phyloP scores from a whole-genome alignment of 2,329 filamentous ascomycete genomes.

The Colletotrichum falcatum region DNA sequence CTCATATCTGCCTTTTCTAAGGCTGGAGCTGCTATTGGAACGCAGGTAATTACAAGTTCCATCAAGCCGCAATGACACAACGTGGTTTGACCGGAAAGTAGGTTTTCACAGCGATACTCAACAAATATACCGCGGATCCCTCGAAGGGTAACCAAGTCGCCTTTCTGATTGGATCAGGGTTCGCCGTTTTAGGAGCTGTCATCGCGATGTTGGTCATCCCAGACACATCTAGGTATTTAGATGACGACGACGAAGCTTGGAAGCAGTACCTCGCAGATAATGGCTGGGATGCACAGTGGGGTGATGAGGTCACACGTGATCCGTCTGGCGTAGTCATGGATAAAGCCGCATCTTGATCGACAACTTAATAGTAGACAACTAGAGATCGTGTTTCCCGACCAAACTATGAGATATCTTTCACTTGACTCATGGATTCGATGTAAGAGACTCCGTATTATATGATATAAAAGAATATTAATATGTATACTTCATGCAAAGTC shows the following conservation, averaged over 20 bases:
- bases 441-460: no score
- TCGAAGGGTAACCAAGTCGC: conserved; percentile 60
- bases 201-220: conserved; percentile 60
- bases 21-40: conserved; percentile 62
- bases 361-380: rapidly evolving
- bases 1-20: conserved; percentile 61
- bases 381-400: not conserved
- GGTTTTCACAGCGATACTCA: conserved; percentile 63
- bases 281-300: conserved; percentile 48
- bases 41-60: conserved; percentile 45
- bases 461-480: no score
- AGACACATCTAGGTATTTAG: conserved; percentile 45
- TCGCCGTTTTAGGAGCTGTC: conserved; percentile 59
- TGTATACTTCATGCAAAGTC: no score
- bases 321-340: conserved; percentile 39
- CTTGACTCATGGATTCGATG: no score
- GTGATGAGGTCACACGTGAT: conserved; percentile 46
- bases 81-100: not conserved
- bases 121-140: conserved; percentile 53
- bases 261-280: conserved; percentile 47
- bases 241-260: conserved; percentile 48
- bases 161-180: conserved; percentile 63
- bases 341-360: conserved; percentile 16
- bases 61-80: not conserved
- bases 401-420: no score